These are phyloP conservation scores for Neurospora sp. DNA, from an alignment of 495 filamentous ascomycete genomes.

Conservation along the genomic window DNA sequence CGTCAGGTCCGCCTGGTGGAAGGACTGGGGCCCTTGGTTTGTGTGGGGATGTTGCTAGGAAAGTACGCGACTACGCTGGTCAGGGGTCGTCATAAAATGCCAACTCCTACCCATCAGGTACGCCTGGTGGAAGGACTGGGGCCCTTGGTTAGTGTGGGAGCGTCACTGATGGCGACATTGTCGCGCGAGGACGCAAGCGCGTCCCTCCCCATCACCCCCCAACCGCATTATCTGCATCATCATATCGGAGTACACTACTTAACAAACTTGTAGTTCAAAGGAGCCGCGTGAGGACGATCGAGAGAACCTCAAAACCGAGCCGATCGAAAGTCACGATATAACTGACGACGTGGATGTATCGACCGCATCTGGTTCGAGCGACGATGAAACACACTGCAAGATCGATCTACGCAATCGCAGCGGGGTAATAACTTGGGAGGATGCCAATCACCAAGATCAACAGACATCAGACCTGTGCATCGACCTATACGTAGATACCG, in stretches of 20 bases:
- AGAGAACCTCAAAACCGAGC: neutral
- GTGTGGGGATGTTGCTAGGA: neutral
- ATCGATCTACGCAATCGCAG: neutral
- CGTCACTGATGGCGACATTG: neutral
- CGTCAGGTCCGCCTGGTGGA: conserved; percentile 1
- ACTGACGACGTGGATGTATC: too few species aligned
- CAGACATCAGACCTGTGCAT: neutral
- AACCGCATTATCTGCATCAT: neutral
- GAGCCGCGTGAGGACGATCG: neutral
- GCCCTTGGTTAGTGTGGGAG: neutral
- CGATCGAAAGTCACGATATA: too few species aligned
- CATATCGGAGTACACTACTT: neutral
- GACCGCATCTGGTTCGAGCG: too few species aligned
- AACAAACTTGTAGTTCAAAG: conserved; percentile 1
- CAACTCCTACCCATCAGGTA: conserved; percentile 4
- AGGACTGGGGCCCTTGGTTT: conserved; percentile 3
- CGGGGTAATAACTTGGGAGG: conserved; percentile 1
- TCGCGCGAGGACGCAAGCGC: neutral
- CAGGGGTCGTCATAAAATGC: conserved; percentile 1
- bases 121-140: conserved; percentile 7
- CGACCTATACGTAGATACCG: neutral
- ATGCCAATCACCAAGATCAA: neutral
- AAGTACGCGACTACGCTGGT: neutral
- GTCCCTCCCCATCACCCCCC: neutral
- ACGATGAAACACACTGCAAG: neutral